Base-by-base conservation (phyloP, 768 basidiomycete species). In the Floccularia luteovirens region DNA sequence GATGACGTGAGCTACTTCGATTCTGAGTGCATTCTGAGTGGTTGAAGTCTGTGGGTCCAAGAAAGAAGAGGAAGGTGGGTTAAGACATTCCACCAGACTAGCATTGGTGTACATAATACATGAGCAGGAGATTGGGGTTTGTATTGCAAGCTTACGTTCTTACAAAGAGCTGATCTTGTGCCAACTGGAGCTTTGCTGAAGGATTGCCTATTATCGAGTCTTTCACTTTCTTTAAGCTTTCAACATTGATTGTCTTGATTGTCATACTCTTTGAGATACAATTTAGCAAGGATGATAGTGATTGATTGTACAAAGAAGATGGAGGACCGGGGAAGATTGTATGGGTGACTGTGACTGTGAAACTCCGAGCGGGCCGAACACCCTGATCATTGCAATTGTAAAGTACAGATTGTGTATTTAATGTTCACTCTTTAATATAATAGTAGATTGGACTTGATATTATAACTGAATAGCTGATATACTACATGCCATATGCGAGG, bases 131-230 rank as follows among this genome's bases (percentile, higher is more conserved):
- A 44, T 46, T 39, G 16, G 31, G 12, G 13, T 21, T 22, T 38
- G 13, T 36, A 38, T 14, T 11, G 22, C 8, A 23, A 22, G 63
- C 71, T 51, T 48, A 83, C 79, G 61, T 66, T 47, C 66, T 63
- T 13, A 89, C 61, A 51, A 80, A 77, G 2, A 52, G 55, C 10
- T 69, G 61, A 47, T 89, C 81, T 31, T 66, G 59, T 1, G 78
- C 75, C 1, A 85, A 59, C 11, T 69, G 56, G 2, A 66, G 52
- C 55, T 90, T 90, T 1, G 82, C 82, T 0, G 76, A 72, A 0
- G 83, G 85, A 45, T 88, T 90, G 1, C 87, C 87, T 27, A 89
- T 88, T 36, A 88, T 80, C 1, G 68, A 55, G 56, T 89, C 89
- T 60, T 88, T 88, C 43, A 77, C 70, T 44, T 68, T 63, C 60